A percentile compares a stretch with the other conserved stretches of the same genome.
phyloP scores from a whole-genome alignment of 805 yeast genomes.

The Candida parachauliodes region DNA sequence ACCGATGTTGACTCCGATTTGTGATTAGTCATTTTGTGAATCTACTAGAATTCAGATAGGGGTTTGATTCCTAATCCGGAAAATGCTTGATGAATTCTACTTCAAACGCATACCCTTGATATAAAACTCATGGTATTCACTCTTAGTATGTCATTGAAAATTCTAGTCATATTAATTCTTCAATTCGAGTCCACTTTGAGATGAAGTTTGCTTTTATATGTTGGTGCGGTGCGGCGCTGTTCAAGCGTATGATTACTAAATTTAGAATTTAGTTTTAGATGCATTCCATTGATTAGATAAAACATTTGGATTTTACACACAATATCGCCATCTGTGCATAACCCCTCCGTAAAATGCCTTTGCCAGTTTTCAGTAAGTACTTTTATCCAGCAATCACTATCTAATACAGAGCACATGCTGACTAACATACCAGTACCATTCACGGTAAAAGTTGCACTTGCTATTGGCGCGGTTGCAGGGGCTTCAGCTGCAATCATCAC shows the following conservation, averaged over 20 bases:
- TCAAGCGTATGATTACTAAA: too few relatives aligned
- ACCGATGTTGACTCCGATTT: neutral
- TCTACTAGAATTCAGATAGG: neutral
- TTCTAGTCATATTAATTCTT: too few relatives aligned
- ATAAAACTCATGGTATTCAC: too few relatives aligned
- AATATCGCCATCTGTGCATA: neutral
- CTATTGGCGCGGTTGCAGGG: constrained; percentile 31
- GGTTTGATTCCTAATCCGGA: too few relatives aligned
- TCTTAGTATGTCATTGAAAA: too few relatives aligned
- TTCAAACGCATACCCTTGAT: too few relatives aligned
- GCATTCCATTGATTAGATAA: neutral
- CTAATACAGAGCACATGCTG: too few relatives aligned
- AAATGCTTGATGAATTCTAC: too few relatives aligned
- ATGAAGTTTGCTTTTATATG: too few relatives aligned
- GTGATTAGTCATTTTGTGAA: neutral
- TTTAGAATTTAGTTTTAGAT: neutral
- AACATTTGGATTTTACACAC: neutral
- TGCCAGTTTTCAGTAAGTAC: constrained; percentile 10
- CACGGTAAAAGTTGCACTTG: constrained; percentile 29
- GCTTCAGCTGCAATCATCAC: constrained; percentile 29
- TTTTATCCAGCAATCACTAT: constrained; percentile 10
- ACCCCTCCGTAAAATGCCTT: neutral
- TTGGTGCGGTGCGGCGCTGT: too few relatives aligned
- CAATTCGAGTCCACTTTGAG: too few relatives aligned
- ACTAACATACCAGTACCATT: too few relatives aligned